These are phyloP conservation scores for Gracilariopsis chorda DNA, from an alignment of 23 red algal species.

Conservation along the genomic window DNA sequence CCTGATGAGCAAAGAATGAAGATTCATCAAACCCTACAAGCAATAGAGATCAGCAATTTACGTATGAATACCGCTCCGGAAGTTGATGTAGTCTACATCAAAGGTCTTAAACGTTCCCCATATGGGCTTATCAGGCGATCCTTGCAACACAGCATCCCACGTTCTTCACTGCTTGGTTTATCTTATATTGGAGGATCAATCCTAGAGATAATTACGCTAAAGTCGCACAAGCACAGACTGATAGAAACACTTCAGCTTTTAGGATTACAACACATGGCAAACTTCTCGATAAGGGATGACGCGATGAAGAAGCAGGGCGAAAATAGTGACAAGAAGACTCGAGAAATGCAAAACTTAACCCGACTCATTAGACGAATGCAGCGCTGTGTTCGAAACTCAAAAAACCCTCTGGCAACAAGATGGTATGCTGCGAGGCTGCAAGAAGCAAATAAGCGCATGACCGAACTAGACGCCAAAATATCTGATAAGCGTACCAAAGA, in stretches of 20 bases:
- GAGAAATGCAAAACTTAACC: not conserved
- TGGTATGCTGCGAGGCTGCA: not conserved
- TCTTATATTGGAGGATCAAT: not conserved
- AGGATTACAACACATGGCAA: not conserved
- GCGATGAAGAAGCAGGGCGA: not conserved
- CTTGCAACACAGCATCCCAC: not conserved
- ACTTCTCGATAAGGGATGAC: not conserved
- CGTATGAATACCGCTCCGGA: not conserved
- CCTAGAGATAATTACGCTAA: not conserved
- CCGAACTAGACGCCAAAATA: not conserved
- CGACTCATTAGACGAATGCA: not conserved
- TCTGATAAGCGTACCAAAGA: no score
- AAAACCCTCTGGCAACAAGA: not conserved
- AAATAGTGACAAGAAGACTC: not conserved
- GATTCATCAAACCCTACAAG: not conserved
- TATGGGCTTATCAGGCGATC: not conserved
- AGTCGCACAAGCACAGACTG: not conserved
- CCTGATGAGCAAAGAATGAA: not conserved
- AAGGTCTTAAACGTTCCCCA: not conserved
- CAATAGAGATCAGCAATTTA: not conserved
- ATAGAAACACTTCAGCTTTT: not conserved
- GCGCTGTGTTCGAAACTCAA: not conserved
- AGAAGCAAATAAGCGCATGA: not conserved
- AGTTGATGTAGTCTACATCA: not conserved
- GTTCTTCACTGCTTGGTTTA: not conserved